These are phyloP conservation scores for Corylus americana DNA, from an alignment of 306 rosid species.

Conservation along the genomic window DNA sequence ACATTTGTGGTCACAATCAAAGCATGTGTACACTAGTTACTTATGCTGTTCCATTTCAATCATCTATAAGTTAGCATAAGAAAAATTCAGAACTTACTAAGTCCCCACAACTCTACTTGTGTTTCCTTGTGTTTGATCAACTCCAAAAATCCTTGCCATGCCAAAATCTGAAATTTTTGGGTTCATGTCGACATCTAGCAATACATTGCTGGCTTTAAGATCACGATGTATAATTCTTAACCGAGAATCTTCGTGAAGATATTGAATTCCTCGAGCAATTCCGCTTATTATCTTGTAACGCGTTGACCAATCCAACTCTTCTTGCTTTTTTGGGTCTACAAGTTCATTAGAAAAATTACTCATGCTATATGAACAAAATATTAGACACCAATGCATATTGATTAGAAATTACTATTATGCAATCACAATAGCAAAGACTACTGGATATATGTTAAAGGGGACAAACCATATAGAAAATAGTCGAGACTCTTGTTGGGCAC, in stretches of 20 bases:
- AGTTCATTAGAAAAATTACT: background rate
- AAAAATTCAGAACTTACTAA: slow-evolving; percentile 1
- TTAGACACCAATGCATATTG: background rate
- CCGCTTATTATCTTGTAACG: slow-evolving; percentile 33
- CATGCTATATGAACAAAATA: background rate
- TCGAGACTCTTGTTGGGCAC: slow-evolving; percentile 42
- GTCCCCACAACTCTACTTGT: slow-evolving; percentile 23
- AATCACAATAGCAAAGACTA: background rate
- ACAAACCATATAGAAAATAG: slow-evolving; percentile 24
- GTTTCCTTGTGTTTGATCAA: slow-evolving; percentile 29
- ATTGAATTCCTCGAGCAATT: slow-evolving; percentile 33
- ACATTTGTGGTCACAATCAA: background rate
- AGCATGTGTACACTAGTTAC: background rate
- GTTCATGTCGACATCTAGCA: slow-evolving; percentile 32
- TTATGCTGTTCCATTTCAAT: background rate
- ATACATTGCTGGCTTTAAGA: slow-evolving; percentile 38
- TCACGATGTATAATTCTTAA: slow-evolving; percentile 40
- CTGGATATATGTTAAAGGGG: background rate
- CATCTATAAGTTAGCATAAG: background rate
- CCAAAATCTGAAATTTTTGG: slow-evolving; percentile 43
- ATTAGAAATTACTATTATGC: background rate
- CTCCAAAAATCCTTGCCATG: slow-evolving; percentile 28
- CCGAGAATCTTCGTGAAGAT: slow-evolving; percentile 41
- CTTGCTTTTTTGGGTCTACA: slow-evolving; percentile 20
- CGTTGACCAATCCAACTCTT: slow-evolving; percentile 26